Conservation (phyloP, 2,329 filamentous ascomycete species). For the Rhinocladiella mackenziei region DNA sequence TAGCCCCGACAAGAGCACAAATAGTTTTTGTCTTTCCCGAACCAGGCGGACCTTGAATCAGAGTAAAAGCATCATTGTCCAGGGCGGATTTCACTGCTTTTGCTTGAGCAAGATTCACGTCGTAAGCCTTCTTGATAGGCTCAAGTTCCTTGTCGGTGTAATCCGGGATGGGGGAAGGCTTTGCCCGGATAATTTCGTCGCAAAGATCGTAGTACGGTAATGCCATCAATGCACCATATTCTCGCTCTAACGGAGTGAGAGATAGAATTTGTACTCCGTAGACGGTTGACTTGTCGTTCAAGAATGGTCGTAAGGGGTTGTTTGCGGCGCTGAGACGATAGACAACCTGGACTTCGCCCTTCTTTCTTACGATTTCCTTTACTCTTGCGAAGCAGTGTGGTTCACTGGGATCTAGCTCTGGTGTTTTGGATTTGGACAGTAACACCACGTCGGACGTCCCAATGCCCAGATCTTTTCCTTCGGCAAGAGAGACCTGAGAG, state of each 20-base stretch:
- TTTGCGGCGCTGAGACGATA: constrained; percentile 69
- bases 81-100: constrained; percentile 86
- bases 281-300: constrained; percentile 67
- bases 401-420: constrained; percentile 61
- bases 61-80: constrained; percentile 93
- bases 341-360: constrained; percentile 74
- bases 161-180: constrained; percentile 80
- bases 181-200: constrained; percentile 82
- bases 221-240: constrained; percentile 86
- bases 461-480: constrained; percentile 68
- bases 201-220: constrained; percentile 94
- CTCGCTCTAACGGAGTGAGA: constrained; percentile 89
- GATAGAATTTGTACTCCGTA: constrained; percentile 81
- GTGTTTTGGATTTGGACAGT: constrained; percentile 69
- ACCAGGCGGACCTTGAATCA: constrained; percentile 93
- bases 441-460: constrained; percentile 86
- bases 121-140: constrained; percentile 69
- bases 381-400: constrained; percentile 85
- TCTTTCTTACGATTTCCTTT: constrained; percentile 74
- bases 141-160: constrained; percentile 72
- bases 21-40: constrained; percentile 99
- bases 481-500: constrained; percentile 68
- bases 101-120: constrained; percentile 82
- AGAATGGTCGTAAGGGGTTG: constrained; percentile 58
- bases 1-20: constrained; percentile 85